phyloP scores from a whole-genome alignment of 2,329 filamentous ascomycete genomes.

The Colletotrichum orbiculare region DNA sequence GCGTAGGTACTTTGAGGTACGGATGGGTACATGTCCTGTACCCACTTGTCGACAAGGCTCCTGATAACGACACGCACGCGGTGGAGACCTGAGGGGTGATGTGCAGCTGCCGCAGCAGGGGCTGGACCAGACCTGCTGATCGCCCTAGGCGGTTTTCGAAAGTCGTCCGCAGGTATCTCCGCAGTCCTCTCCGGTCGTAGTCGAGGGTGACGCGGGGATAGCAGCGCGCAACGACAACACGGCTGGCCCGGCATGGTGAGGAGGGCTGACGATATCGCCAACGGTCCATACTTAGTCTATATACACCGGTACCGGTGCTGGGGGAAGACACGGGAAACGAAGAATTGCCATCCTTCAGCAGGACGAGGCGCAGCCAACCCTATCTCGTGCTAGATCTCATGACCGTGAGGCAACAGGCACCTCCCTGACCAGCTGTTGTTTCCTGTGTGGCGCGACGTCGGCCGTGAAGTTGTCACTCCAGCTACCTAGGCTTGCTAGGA shows the following conservation, averaged over 20 bases:
- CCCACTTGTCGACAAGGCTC: slow-evolving; percentile 26
- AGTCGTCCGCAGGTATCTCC: slow-evolving; percentile 18
- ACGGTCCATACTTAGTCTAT: neutral
- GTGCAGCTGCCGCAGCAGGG: slow-evolving; percentile 34
- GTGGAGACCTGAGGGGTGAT: slow-evolving; percentile 34
- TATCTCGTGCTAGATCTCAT: slow-evolving; percentile 23
- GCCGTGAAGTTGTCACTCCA: slow-evolving; percentile 30
- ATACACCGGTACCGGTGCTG: slow-evolving; percentile 2
- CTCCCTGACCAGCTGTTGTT: slow-evolving; percentile 20
- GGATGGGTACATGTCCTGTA: slow-evolving; percentile 19
- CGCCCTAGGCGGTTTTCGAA: slow-evolving; percentile 26
- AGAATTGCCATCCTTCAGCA: slow-evolving; percentile 30
- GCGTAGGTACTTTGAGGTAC: slow-evolving; percentile 28
- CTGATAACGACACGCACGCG: slow-evolving; percentile 33
- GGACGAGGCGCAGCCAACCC: slow-evolving; percentile 27
- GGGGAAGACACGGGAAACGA: slow-evolving; percentile 14
- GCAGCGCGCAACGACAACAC: slow-evolving; percentile 13
- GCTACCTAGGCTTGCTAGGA: neutral
- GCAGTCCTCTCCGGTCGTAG: slow-evolving; percentile 13
- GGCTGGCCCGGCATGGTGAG: slow-evolving; percentile 1
- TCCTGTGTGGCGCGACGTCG: slow-evolving; percentile 16
- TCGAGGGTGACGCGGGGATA: slow-evolving; percentile 13
- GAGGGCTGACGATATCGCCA: slow-evolving; percentile 6
- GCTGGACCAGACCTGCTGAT: slow-evolving; percentile 30
- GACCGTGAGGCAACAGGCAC: slow-evolving; percentile 23